phyloP scores from a whole-genome alignment of 2,329 filamentous ascomycete species.

The Beauveria sp. region DNA sequence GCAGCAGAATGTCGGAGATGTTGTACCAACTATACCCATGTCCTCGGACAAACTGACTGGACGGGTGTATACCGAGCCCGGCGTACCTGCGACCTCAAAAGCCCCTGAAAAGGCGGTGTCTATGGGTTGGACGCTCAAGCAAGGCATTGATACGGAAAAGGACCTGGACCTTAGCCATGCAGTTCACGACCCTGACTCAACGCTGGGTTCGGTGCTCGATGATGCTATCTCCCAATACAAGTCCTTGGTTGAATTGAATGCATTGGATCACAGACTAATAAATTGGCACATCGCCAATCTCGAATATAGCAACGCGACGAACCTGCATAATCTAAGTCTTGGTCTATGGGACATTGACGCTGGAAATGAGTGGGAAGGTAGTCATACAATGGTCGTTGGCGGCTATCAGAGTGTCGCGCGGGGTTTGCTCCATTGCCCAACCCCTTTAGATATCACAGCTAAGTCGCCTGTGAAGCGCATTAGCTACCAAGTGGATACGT shows the following conservation, averaged over 20 bases:
- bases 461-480: conserved; percentile 67
- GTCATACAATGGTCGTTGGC: conserved; percentile 86
- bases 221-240: conserved; percentile 86
- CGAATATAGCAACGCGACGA: conserved; percentile 93
- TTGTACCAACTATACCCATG: conserved; percentile 52
- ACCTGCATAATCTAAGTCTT: conserved; percentile 78
- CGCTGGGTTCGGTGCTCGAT: conserved; percentile 84
- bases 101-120: conserved; percentile 68
- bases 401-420: conserved; percentile 92
- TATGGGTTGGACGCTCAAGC: conserved; percentile 75
- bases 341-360: conserved; percentile 95
- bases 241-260: conserved; percentile 69
- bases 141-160: conserved; percentile 52
- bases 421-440: conserved; percentile 71
- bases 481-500: conserved; percentile 46
- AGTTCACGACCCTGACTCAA: conserved; percentile 58
- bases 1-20: conserved; percentile 44
- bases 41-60: conserved; percentile 64
- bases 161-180: conserved; percentile 65
- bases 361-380: conserved; percentile 93
- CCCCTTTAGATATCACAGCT: conserved; percentile 67
- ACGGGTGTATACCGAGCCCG: conserved; percentile 62
- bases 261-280: conserved; percentile 80
- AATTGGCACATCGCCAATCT: conserved; percentile 99
- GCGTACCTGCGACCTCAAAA: conserved; percentile 59